Conservation (phyloP, 805 yeast species). For the Candida boleticola region DNA sequence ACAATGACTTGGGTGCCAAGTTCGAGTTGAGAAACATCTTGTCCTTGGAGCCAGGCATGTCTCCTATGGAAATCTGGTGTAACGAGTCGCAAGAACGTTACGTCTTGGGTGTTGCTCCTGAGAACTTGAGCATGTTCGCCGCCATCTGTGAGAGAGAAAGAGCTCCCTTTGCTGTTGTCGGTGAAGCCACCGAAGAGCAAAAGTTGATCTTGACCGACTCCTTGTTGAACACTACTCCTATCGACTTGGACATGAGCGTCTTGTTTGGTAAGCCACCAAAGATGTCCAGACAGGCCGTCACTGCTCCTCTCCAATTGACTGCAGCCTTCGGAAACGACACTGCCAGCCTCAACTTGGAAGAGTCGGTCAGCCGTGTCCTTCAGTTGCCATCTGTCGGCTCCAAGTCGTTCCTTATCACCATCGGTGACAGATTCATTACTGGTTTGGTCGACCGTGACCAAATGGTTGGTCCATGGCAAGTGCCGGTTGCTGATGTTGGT, state of each 20-base stretch:
- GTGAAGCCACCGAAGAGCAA: slow-evolving; percentile 86
- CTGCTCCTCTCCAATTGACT: slow-evolving; percentile 56
- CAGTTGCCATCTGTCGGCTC: slow-evolving; percentile 94
- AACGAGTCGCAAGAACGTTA: slow-evolving; percentile 98
- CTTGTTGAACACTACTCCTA: slow-evolving; percentile 77
- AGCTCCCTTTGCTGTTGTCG: slow-evolving; percentile 94
- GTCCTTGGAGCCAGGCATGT: slow-evolving; percentile 94
- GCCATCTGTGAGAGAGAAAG: slow-evolving; percentile 91
- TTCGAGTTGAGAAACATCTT: slow-evolving; percentile 90
- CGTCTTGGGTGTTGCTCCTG: slow-evolving; percentile 86
- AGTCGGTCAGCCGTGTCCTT: slow-evolving; percentile 78
- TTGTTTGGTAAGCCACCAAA: slow-evolving; percentile 97
- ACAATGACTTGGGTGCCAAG: slow-evolving; percentile 90
- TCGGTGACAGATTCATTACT: slow-evolving; percentile 97
- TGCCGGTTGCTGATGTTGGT: slow-evolving; percentile 97
- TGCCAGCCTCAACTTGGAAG: slow-evolving; percentile 40
- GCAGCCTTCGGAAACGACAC: slow-evolving; percentile 26
- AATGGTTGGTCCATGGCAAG: slow-evolving; percentile 99
- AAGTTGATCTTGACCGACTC: slow-evolving; percentile 79
- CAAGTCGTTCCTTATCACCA: slow-evolving; percentile 91
- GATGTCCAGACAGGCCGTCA: slow-evolving; percentile 72
- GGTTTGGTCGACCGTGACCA: slow-evolving; percentile 97
- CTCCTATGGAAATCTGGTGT: slow-evolving; percentile 99
- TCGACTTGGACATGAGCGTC: slow-evolving; percentile 92
- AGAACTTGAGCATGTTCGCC: slow-evolving; percentile 67